Conservation (phyloP, 2,329 filamentous ascomycete genomes). For the Phialophora expanda region DNA sequence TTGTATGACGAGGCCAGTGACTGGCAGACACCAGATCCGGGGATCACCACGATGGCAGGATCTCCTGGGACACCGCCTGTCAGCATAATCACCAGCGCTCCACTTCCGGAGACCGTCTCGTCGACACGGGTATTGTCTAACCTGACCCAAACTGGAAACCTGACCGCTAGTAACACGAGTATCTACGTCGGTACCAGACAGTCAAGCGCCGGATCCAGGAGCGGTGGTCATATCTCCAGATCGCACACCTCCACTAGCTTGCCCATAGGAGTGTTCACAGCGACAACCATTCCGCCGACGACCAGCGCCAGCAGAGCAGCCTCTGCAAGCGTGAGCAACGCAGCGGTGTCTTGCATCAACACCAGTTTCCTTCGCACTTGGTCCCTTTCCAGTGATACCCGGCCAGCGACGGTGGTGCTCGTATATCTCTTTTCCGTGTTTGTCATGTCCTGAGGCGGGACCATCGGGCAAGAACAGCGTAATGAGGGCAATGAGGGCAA, state of each 20-base stretch:
- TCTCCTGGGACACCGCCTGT: slow-evolving; percentile 41
- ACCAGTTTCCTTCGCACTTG: slow-evolving; percentile 18
- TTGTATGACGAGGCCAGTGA: slow-evolving; percentile 53
- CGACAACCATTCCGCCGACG: slow-evolving; percentile 39
- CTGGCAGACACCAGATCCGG: slow-evolving; percentile 44
- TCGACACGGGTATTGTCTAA: slow-evolving; percentile 2
- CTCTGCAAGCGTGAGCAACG: slow-evolving; percentile 19
- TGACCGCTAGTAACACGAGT: slow-evolving; percentile 3
- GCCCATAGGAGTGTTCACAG: slow-evolving; percentile 44
- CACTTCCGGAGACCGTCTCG: slow-evolving; percentile 9
- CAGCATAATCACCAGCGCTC: slow-evolving; percentile 35
- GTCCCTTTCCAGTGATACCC: slow-evolving; percentile 23
- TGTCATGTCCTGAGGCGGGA: slow-evolving; percentile 12
- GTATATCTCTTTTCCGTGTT: slow-evolving; percentile 15
- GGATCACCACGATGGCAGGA: slow-evolving; percentile 38
- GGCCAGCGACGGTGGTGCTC: slow-evolving; percentile 17
- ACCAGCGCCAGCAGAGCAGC: slow-evolving; percentile 15
- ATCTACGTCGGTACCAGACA: not conserved
- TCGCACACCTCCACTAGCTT: slow-evolving; percentile 19
- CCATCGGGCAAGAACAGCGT: not conserved
- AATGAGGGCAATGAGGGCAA: not conserved
- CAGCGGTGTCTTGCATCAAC: slow-evolving; percentile 19
- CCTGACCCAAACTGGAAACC: not conserved
- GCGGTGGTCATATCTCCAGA: not conserved
- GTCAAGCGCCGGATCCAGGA: slow-evolving; percentile 1